Conservation (phyloP, 805 yeast species). For the Kodamaea kakaduensis region DNA sequence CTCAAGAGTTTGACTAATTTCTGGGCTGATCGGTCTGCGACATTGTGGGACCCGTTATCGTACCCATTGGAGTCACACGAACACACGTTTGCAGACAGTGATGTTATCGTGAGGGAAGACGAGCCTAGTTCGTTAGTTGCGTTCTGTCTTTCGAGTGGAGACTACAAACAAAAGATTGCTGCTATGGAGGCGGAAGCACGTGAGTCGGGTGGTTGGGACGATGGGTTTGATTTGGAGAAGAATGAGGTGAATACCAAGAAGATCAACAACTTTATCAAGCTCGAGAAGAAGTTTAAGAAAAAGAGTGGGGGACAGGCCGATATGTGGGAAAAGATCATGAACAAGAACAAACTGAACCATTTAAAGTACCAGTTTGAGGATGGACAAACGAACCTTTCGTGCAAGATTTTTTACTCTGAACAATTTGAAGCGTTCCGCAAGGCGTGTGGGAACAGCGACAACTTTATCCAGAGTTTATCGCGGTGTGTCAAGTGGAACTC, state of each 20-base stretch:
- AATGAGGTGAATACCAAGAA: constrained; percentile 32
- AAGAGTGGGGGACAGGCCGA: constrained; percentile 19
- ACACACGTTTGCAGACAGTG: constrained; percentile 90
- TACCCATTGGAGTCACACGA: constrained; percentile 80
- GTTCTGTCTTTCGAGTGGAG: constrained; percentile 82
- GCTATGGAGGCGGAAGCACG: constrained; percentile 27
- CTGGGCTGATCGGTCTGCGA: constrained; percentile 97
- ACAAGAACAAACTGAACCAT: constrained; percentile 83
- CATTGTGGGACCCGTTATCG: constrained; percentile 87
- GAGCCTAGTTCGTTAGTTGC: constrained; percentile 95
- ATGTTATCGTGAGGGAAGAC: constrained; percentile 90
- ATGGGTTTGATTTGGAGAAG: constrained; percentile 20
- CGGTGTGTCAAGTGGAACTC: constrained; percentile 96
- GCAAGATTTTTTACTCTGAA: constrained; percentile 92
- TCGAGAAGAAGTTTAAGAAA: constrained; percentile 40
- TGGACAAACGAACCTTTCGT: constrained; percentile 71
- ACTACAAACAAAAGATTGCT: constrained; percentile 65
- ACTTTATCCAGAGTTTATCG: constrained; percentile 83
- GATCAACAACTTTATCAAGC: constrained; percentile 34
- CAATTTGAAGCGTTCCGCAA: constrained; percentile 92
- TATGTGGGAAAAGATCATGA: constrained; percentile 59
- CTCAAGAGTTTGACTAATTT: constrained; percentile 82
- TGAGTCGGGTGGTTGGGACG: constrained; percentile 11
- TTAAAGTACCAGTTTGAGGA: constrained; percentile 89
- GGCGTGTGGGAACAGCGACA: constrained; percentile 72